phyloP scores from a whole-genome alignment of 2,329 filamentous ascomycete genomes.

The Huntiella savannae region DNA sequence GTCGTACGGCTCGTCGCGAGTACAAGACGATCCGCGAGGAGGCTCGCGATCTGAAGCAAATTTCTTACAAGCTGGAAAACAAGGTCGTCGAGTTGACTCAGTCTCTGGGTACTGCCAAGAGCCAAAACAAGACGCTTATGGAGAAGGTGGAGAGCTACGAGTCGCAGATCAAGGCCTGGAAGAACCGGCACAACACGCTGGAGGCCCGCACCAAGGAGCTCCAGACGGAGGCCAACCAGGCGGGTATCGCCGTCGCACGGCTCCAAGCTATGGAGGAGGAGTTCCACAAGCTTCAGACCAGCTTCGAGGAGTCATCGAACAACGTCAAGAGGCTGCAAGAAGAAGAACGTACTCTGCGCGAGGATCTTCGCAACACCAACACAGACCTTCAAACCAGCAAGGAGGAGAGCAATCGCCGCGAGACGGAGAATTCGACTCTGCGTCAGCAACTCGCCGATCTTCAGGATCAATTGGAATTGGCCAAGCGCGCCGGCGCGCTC shows the following conservation, averaged over 20 bases:
- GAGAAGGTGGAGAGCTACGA: slow-evolving; percentile 92
- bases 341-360: slow-evolving; percentile 71
- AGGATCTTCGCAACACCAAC: slow-evolving; percentile 61
- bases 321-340: slow-evolving; percentile 92
- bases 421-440: slow-evolving; percentile 69
- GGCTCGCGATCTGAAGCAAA: slow-evolving; percentile 94
- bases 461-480: slow-evolving; percentile 79
- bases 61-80: slow-evolving; percentile 98
- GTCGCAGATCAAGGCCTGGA: slow-evolving; percentile 87
- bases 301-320: slow-evolving; percentile 72
- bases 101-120: slow-evolving; percentile 75
- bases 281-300: slow-evolving; percentile 76
- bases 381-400: slow-evolving; percentile 65
- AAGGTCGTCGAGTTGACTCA: slow-evolving; percentile 98
- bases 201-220: slow-evolving; percentile 84
- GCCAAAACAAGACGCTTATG: slow-evolving; percentile 77
- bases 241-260: slow-evolving; percentile 81
- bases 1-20: slow-evolving; percentile 55
- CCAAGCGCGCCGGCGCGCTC: slow-evolving; percentile 52
- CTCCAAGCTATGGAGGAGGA: slow-evolving; percentile 86
- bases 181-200: slow-evolving; percentile 73
- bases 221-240: slow-evolving; percentile 92
- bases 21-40: slow-evolving; percentile 92
- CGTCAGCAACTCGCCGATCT: slow-evolving; percentile 77
- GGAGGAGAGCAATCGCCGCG: slow-evolving; percentile 53